phyloP scores from a whole-genome alignment of 306 rosid species.

The Corylus americana region DNA sequence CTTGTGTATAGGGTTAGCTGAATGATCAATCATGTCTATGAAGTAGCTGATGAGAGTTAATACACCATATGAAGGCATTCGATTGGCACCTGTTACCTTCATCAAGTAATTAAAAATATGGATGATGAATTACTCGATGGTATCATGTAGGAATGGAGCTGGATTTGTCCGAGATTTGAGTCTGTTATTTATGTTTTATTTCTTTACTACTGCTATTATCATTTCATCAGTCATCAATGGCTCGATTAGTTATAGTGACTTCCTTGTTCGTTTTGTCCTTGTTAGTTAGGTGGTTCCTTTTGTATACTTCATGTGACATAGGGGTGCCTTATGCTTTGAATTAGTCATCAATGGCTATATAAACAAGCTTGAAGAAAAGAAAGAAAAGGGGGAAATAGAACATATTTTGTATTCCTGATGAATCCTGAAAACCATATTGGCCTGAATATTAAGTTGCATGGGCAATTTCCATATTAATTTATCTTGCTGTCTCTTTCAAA shows the following conservation, averaged over 20 bases:
- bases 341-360: neutral
- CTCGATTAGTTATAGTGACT: too few relatives aligned
- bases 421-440: neutral
- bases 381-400: slow-evolving; percentile 2
- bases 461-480: slow-evolving; percentile 16
- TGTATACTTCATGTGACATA: too few relatives aligned
- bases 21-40: neutral
- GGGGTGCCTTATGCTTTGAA: neutral
- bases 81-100: neutral
- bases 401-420: neutral
- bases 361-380: neutral
- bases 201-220: neutral
- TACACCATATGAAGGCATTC: neutral
- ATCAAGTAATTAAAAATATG: neutral
- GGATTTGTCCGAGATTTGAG: neutral
- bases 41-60: neutral
- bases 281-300: too few relatives aligned
- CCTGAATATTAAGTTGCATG: slow-evolving; percentile 11
- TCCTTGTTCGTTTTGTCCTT: too few relatives aligned
- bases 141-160: neutral
- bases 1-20: neutral
- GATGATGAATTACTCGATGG: neutral
- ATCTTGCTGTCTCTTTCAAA: slow-evolving; percentile 21
- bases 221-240: neutral
- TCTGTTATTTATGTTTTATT: neutral